Percentiles rank a stretch among this genome's conserved stretches.
Conservation (phyloP, 2,329 filamentous ascomycete genomes). For the Thelonectria discophora region DNA sequence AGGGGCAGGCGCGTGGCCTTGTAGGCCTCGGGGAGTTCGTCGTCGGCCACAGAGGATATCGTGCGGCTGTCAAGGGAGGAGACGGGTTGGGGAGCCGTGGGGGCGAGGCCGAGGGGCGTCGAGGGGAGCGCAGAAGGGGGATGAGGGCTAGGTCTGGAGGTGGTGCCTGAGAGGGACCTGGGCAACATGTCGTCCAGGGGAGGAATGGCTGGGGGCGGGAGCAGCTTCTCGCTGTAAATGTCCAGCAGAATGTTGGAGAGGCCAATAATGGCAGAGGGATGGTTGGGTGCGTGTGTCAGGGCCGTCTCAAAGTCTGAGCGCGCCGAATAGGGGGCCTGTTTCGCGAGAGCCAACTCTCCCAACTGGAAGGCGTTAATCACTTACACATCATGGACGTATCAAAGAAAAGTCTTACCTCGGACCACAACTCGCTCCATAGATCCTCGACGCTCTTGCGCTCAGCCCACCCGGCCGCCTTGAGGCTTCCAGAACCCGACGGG, state of each 20-base stretch:
- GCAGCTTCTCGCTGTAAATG: conserved; percentile 76
- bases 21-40: conserved; percentile 61
- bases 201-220: conserved; percentile 65
- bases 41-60: conserved; percentile 43
- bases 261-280: conserved; percentile 81
- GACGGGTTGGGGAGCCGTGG: conserved; percentile 36
- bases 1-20: conserved; percentile 72
- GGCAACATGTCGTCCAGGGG: conserved; percentile 45
- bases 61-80: conserved; percentile 22
- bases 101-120: conserved; percentile 58
- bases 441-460: conserved; percentile 83
- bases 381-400: neutral
- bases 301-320: conserved; percentile 84
- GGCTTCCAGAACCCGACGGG: conserved; percentile 67
- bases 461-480: conserved; percentile 77
- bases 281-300: conserved; percentile 80
- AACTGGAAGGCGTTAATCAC: conserved; percentile 57
- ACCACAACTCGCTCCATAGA: conserved; percentile 83
- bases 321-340: conserved; percentile 71
- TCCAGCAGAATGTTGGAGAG: conserved; percentile 88
- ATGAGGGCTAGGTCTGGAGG: conserved; percentile 17
- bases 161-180: conserved; percentile 9
- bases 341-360: conserved; percentile 72
- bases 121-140: conserved; percentile 48
- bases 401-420: conserved; percentile 69